Evolutionary conservation across 2,329 filamentous ascomycete genomes (phyloP), one percentile per base, ranked within the genome.

Genomic region (Teratosphaeria viscida): DNA sequence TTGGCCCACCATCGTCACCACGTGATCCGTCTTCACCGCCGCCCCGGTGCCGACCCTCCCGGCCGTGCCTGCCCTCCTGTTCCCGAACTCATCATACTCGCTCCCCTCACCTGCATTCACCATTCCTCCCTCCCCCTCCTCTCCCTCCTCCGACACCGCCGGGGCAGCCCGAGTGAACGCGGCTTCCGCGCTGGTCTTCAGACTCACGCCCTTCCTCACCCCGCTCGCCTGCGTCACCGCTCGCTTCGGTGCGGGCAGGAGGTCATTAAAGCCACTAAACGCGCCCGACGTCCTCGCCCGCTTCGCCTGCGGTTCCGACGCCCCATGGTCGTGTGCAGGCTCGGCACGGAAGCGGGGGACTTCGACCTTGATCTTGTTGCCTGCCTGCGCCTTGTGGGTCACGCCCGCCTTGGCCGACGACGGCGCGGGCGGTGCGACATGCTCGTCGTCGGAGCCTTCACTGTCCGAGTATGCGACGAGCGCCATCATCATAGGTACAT

Each of bases 381-480:
- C 61, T 32, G 86, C 82, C 73, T 89, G 78, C 29, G 39, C 26
- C 37, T 70, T 65, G 23, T 23, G 23, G 12, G 64, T 64, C 60
- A 73, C 59, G 65, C 71, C 63, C 47, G 70, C 70, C 60, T 55
- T 65, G 65, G 64, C 7, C 69, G 68, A 60, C 57, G 67, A 61
- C n/a, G 71, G 54, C 58, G 68, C 59, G 6, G 70, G 63, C 7
- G 62, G 58, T 16, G 35, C 11, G 16, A 14, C 7, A 11, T 63
- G 55, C n/a, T 73, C 66, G 37, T 74, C 79, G 58, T 88, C 87
- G 12, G 86, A 90, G 54, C 74, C 77, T 67, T 88, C 86, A 0
- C 86, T 94, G 71, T 92, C 90, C 3, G 89, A 92, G 68, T 95
- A 95, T 62, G 87, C 85, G 65, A 94, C 89, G 34, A 95, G 79